Percentiles rank a stretch among this genome's conserved stretches.
phyloP scores from a whole-genome alignment of 1,284 basidiomycete species.

The Leccinum huronense region DNA sequence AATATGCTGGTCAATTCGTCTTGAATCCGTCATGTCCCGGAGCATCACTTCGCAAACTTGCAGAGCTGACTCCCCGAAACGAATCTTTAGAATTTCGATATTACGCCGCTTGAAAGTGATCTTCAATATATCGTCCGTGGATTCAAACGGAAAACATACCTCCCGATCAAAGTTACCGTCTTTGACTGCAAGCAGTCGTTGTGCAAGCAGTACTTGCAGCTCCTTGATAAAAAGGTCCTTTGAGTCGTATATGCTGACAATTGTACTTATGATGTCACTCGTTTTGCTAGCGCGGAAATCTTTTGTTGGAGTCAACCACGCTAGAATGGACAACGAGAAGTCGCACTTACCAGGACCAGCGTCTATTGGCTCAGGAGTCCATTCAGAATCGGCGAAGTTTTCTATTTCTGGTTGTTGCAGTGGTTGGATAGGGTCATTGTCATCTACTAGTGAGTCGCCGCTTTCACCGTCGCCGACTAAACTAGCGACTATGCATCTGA shows the following conservation, averaged over 20 bases:
- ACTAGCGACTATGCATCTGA: conserved; percentile 87
- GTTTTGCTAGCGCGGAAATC: conserved; percentile 88
- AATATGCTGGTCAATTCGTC: conserved; percentile 80
- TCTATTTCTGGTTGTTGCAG: conserved; percentile 74
- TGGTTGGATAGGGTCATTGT: conserved; percentile 74
- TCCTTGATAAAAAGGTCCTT: conserved; percentile 94
- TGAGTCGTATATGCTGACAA: conserved; percentile 95
- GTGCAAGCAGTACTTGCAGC: conserved; percentile 84
- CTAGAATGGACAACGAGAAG: conserved; percentile 5
- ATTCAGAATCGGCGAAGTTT: conserved; percentile 84
- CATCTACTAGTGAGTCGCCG: conserved; percentile 76
- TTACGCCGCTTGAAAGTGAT: conserved; percentile 66
- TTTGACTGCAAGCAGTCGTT: conserved; percentile 73
- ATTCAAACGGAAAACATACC: conserved; percentile 45
- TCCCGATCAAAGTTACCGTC: conserved; percentile 84
- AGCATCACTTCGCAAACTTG: conserved; percentile 97
- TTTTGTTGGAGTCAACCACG: conserved; percentile 33
- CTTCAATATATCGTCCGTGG: conserved; percentile 2
- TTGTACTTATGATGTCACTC: conserved; percentile 88
- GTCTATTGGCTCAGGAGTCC: conserved; percentile 93
- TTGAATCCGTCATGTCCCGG: conserved; percentile 92
- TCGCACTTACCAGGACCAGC: conserved; percentile 63
- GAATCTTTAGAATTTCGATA: conserved; percentile 88
- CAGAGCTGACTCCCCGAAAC: conserved; percentile 87
- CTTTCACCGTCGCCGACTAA: conserved; percentile 85